A percentile compares a stretch with the other conserved stretches of the same genome.
Conservation (phyloP, 2,329 filamentous ascomycete species). For the Colletotrichum destructivum region DNA sequence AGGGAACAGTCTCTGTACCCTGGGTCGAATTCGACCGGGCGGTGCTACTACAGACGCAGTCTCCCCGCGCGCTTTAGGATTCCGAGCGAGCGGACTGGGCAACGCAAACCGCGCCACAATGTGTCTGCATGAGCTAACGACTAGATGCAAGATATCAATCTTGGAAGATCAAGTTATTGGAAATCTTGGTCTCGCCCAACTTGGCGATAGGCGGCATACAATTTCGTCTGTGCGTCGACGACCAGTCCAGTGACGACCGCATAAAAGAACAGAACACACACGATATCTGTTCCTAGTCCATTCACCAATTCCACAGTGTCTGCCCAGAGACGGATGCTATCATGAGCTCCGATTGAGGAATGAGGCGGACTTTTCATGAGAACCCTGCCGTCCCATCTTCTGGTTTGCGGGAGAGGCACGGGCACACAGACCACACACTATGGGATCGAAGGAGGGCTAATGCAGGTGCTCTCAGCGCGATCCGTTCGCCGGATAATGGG, state of each 20-base stretch:
- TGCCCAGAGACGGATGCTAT: background rate
- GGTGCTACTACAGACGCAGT: background rate
- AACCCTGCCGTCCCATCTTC: background rate
- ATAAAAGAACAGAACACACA: background rate
- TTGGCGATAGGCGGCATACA: background rate
- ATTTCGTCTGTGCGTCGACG: background rate
- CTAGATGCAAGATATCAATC: background rate
- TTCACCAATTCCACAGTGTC: background rate
- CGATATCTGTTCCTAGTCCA: background rate
- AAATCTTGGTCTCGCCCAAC: background rate
- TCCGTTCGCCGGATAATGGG: background rate
- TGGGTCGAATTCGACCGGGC: background rate
- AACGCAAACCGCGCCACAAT: background rate
- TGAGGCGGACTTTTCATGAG: background rate
- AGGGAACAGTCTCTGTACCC: background rate
- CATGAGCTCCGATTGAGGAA: background rate
- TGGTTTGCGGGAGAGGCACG: constrained; percentile 5
- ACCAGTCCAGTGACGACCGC: background rate
- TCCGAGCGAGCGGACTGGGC: constrained; percentile 2
- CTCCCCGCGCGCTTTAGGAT: background rate
- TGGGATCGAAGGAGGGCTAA: constrained; percentile 13
- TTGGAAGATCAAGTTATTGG: constrained; percentile 6
- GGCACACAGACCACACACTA: constrained; percentile 5
- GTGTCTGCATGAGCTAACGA: background rate
- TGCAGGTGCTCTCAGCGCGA: constrained; percentile 27